These are phyloP conservation scores for Colletotrichum chlorophyti DNA, from an alignment of 2,329 filamentous ascomycete genomes.

Conservation along the genomic window DNA sequence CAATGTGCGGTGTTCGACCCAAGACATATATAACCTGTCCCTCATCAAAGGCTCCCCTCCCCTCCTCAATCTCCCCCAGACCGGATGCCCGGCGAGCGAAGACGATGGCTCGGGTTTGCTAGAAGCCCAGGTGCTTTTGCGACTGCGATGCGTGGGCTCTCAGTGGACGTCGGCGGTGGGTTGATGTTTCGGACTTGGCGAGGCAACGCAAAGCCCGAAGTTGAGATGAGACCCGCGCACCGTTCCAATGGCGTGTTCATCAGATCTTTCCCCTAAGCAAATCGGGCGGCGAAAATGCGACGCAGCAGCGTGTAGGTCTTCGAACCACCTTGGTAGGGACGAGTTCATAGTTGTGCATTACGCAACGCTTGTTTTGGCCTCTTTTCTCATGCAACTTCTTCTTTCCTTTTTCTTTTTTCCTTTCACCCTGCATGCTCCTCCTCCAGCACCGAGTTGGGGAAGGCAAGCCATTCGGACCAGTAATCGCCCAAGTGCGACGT, in stretches of 20 bases:
- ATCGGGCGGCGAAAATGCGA: too few relatives aligned
- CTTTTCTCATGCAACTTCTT: neutral
- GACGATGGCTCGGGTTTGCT: neutral
- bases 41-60: neutral
- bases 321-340: neutral
- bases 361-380: neutral
- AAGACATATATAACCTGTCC: slow-evolving; percentile 8
- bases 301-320: neutral
- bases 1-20: too few relatives aligned
- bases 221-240: slow-evolving; percentile 18
- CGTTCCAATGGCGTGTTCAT: neutral
- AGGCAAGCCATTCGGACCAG: slow-evolving; percentile 39
- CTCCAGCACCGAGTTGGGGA: slow-evolving; percentile 16
- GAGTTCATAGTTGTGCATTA: too few relatives aligned
- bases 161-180: neutral
- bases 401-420: neutral
- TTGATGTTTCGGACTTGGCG: slow-evolving; percentile 18
- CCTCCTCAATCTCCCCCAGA: neutral
- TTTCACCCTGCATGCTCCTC: slow-evolving; percentile 27
- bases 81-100: slow-evolving; percentile 1
- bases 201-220: slow-evolving; percentile 25
- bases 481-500: slow-evolving; percentile 36
- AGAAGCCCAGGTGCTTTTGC: neutral
- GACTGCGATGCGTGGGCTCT: neutral
- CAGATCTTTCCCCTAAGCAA: neutral